phyloP scores from a whole-genome alignment of 495 filamentous ascomycete species.

The Aspergillus saccharolyticus region DNA sequence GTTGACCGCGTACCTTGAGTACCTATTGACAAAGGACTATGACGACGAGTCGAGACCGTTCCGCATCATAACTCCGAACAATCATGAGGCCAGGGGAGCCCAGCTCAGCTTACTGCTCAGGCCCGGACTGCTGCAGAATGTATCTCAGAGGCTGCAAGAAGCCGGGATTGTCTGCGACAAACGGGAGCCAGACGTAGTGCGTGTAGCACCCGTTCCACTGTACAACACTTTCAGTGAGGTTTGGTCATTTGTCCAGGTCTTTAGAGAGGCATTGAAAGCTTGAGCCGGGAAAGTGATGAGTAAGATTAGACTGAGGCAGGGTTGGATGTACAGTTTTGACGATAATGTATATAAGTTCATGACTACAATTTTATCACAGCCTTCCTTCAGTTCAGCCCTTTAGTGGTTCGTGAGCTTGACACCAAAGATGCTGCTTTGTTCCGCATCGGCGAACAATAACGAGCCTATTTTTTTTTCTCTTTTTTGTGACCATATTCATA shows the following conservation, averaged over 20 bases:
- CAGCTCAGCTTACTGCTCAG: slow-evolving; percentile 75
- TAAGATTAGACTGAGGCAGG: neutral
- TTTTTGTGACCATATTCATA: no score
- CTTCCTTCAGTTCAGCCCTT: neutral
- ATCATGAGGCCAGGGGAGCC: slow-evolving; percentile 70
- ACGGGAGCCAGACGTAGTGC: slow-evolving; percentile 82
- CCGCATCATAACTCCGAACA: slow-evolving; percentile 72
- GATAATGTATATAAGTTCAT: neutral
- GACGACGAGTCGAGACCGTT: slow-evolving; percentile 34
- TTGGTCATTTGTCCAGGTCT: slow-evolving; percentile 62
- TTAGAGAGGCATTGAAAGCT: slow-evolving; percentile 29
- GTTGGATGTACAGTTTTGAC: neutral
- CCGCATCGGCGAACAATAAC: no score
- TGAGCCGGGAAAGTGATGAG: neutral
- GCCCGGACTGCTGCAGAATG: slow-evolving; percentile 61
- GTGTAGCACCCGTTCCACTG: slow-evolving; percentile 87
- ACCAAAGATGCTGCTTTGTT: no score
- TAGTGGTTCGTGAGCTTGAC: neutral
- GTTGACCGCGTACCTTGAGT: slow-evolving; percentile 77
- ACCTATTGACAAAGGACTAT: slow-evolving; percentile 51
- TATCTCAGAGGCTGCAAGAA: slow-evolving; percentile 64
- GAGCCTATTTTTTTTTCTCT: no score
- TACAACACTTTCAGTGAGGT: slow-evolving; percentile 85
- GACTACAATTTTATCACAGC: neutral
- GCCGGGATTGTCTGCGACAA: slow-evolving; percentile 80